Base-by-base conservation (phyloP, 257 asterid species). In the Solanum sejunctum region DNA sequence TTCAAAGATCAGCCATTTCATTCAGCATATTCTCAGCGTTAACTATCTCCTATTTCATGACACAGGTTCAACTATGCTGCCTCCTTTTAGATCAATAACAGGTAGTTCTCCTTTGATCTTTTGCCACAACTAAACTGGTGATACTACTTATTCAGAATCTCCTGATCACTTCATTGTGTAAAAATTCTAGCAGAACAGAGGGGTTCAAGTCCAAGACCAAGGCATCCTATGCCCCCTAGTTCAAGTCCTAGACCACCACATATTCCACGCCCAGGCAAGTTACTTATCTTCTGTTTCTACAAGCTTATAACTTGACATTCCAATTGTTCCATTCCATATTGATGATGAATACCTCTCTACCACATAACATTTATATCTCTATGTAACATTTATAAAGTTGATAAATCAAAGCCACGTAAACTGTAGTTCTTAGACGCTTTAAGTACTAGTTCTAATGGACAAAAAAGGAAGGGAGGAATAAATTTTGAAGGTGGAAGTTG, bases 21-120 rank as follows among this genome's bases (percentile, higher is more conserved):
- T 23, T 61, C 18, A 28, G 18, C 18, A 4, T 28, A 8, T 23
- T 20, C 12, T 63, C 51, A 3, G 17, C 36, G 36, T 39, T 26
- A 28, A 64, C 57, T 3, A 67, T 28, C 13, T 66, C 77, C 23
- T 7, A 82, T 82, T 78, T 8, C 78, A 43, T 85, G 85, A 82
- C 88, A 87, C 93, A 95, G 98, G 88, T 85, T 47, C 90, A 73
- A 69, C 90, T 83, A 81, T 81, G 73, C 90, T 95, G 91, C 98
- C 98, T 82, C 98, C 98, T 70, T 91, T 95, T 82, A 89, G 70
- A 54, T 85, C 92, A 89, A 86, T 89, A 84, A 87, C 92, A 90
- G 92, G 97, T 93, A 75, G 26, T 39, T 56, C 77, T 69, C 39
- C 20, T 55, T 52, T 39, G 77, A 12, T 67, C 80, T 28, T 51